Evolutionary conservation across 139 green algal genomes (phyloP).

Genomic region (Chlamydomonas incerta): DNA sequence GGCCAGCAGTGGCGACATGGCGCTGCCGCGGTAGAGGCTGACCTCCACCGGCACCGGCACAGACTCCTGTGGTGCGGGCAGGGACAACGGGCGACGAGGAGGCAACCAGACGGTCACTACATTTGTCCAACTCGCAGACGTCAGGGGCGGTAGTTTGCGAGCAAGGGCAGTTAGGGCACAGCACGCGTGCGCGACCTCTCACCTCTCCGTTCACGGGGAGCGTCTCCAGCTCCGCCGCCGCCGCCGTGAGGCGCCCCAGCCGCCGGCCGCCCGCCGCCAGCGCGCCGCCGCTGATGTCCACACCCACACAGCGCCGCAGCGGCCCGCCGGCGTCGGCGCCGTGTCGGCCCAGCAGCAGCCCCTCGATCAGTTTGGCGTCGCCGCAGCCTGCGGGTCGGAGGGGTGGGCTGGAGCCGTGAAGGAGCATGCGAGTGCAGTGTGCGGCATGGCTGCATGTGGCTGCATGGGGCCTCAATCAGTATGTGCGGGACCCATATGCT

Average conservation of each 20-base stretch:
- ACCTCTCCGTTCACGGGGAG: conserved; percentile 15
- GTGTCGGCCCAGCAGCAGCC: conserved; percentile 27
- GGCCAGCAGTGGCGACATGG: background rate
- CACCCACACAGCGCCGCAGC: background rate
- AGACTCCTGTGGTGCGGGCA: conserved; percentile 16
- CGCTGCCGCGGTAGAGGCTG: conserved; percentile 35
- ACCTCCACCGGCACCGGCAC: conserved; percentile 31
- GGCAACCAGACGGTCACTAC: too few relatives aligned
- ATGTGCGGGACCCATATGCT: too few relatives aligned
- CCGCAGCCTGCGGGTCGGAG: conserved; percentile 12
- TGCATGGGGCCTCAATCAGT: too few relatives aligned
- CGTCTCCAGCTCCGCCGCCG: conserved; percentile 24
- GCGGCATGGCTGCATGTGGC: too few relatives aligned
- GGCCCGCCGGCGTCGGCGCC: conserved; percentile 21
- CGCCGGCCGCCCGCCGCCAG: conserved; percentile 10
- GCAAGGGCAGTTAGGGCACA: too few relatives aligned
- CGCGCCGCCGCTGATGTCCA: conserved; percentile 19
- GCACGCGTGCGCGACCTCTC: too few relatives aligned
- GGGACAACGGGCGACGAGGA: too few relatives aligned
- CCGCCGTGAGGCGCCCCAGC: conserved; percentile 25
- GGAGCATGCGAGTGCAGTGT: too few relatives aligned
- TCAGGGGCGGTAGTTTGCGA: too few relatives aligned
- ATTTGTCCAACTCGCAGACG: too few relatives aligned
- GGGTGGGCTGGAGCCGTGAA: too few relatives aligned
- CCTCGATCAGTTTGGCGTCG: conserved; percentile 23